Conservation (phyloP, 2,329 filamentous ascomycete genomes). For the Cercospora sp. region DNA sequence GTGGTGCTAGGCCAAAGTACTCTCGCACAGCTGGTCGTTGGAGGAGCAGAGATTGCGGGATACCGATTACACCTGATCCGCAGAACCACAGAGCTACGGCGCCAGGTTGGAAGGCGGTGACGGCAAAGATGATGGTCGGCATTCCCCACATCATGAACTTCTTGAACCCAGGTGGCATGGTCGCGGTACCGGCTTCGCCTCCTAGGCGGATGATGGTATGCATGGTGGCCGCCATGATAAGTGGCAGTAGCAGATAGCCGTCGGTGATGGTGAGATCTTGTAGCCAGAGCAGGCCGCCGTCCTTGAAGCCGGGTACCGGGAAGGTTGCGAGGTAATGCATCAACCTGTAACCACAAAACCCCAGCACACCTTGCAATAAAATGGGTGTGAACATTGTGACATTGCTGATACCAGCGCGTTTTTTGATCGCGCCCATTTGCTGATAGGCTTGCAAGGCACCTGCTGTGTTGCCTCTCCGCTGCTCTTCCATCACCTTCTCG, state of each 20-base stretch:
- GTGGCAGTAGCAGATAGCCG: conserved; percentile 74
- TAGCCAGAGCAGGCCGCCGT: conserved; percentile 75
- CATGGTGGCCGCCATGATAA: conserved; percentile 37
- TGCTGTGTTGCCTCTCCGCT: conserved; percentile 48
- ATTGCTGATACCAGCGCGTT: conserved; percentile 55
- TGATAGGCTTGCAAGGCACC: conserved; percentile 49
- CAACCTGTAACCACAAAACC: conserved; percentile 77
- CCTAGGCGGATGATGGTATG: conserved; percentile 44
- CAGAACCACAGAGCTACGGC: conserved; percentile 65
- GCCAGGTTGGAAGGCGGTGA: conserved; percentile 58
- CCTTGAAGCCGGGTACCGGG: conserved; percentile 76
- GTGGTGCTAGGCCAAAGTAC: conserved; percentile 42
- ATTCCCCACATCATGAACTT: conserved; percentile 50
- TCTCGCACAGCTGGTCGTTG: conserved; percentile 41
- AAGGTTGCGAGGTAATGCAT: conserved; percentile 71
- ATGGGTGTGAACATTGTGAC: conserved; percentile 57
- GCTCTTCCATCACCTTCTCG: conserved; percentile 53
- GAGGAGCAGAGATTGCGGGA: conserved; percentile 43
- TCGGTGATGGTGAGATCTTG: conserved; percentile 72
- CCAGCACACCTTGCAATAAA: conserved; percentile 65
- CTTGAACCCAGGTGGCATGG: conserved; percentile 31
- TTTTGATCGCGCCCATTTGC: conserved; percentile 55
- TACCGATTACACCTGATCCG: conserved; percentile 43
- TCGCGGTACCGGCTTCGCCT: conserved; percentile 49
- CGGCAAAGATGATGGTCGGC: conserved; percentile 53